phyloP scores from a whole-genome alignment of 768 basidiomycete genomes.

The Pulveroboletus sp. region DNA sequence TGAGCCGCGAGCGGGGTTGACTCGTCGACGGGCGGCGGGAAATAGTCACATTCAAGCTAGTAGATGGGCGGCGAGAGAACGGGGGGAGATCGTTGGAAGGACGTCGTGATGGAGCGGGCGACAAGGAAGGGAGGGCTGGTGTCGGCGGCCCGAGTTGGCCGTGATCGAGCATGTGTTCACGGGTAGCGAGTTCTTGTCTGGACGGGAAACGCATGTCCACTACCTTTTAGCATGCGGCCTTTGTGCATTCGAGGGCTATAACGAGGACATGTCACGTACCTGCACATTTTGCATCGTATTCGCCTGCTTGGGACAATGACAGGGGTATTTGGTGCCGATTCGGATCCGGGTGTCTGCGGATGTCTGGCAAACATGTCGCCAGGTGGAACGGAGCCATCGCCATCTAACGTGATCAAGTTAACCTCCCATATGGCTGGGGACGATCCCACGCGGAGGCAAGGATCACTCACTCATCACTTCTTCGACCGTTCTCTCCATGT shows the following conservation, averaged over 20 bases:
- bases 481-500: slow-evolving; percentile 68
- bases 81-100: slow-evolving; percentile 29
- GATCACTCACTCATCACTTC: slow-evolving; percentile 70
- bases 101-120: slow-evolving; percentile 47
- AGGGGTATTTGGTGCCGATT: slow-evolving; percentile 58
- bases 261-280: slow-evolving; percentile 38
- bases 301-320: slow-evolving; percentile 48
- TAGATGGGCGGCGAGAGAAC: slow-evolving; percentile 18
- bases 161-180: slow-evolving; percentile 94
- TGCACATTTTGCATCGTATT: slow-evolving; percentile 91
- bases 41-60: slow-evolving; percentile 27
- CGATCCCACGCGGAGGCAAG: not conserved
- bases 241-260: not conserved
- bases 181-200: slow-evolving; percentile 75
- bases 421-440: not conserved
- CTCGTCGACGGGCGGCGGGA: slow-evolving; percentile 25
- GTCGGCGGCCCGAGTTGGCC: slow-evolving; percentile 71
- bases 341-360: slow-evolving; percentile 55
- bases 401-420: slow-evolving; percentile 44
- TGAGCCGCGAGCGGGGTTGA: slow-evolving; percentile 22
- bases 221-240: not conserved
- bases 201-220: not conserved
- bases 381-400: slow-evolving; percentile 60
- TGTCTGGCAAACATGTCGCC: slow-evolving; percentile 74
- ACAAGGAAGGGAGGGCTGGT: slow-evolving; percentile 40